phyloP scores from a whole-genome alignment of 768 basidiomycete genomes.

The Amanita subjunquillea region DNA sequence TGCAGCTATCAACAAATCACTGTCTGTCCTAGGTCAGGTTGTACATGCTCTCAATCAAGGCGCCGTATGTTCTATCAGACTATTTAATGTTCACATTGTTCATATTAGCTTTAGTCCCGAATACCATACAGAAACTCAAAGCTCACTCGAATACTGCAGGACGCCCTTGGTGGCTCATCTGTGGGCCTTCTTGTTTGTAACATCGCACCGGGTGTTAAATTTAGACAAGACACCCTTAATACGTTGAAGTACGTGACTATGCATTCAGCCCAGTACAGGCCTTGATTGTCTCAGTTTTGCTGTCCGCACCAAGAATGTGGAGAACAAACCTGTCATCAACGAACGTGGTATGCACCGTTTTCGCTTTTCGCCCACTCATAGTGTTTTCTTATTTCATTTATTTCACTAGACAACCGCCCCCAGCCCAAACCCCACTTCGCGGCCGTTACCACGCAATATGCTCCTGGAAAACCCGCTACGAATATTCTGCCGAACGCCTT shows the following conservation, averaged over 20 bases:
- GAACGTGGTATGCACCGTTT: conserved; percentile 44
- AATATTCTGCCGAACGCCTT: conserved; percentile 37
- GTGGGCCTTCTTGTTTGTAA: conserved; percentile 81
- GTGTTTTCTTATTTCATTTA: background rate
- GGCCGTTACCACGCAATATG: conserved; percentile 36
- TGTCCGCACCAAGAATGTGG: conserved; percentile 75
- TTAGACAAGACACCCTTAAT: conserved; percentile 80
- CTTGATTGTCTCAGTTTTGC: conserved; percentile 44
- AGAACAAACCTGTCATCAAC: conserved; percentile 73
- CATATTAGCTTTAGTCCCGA: conserved; percentile 35
- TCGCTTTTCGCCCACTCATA: background rate
- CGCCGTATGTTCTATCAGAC: conserved; percentile 32
- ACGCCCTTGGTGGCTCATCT: conserved; percentile 76
- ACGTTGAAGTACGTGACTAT: conserved; percentile 64
- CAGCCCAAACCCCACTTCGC: conserved; percentile 55
- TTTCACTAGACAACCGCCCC: conserved; percentile 42
- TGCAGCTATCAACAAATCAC: conserved; percentile 80
- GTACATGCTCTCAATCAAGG: conserved; percentile 76
- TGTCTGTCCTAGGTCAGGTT: conserved; percentile 82
- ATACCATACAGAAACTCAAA: conserved; percentile 90
- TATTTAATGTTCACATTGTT: conserved; percentile 3
- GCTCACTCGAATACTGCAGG: conserved; percentile 82
- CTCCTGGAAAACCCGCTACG: conserved; percentile 33
- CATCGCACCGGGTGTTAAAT: conserved; percentile 72
- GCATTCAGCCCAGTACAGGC: conserved; percentile 1